Conservation (phyloP, 805 yeast genomes). For the Groenewaldozyma salmanticensis region DNA sequence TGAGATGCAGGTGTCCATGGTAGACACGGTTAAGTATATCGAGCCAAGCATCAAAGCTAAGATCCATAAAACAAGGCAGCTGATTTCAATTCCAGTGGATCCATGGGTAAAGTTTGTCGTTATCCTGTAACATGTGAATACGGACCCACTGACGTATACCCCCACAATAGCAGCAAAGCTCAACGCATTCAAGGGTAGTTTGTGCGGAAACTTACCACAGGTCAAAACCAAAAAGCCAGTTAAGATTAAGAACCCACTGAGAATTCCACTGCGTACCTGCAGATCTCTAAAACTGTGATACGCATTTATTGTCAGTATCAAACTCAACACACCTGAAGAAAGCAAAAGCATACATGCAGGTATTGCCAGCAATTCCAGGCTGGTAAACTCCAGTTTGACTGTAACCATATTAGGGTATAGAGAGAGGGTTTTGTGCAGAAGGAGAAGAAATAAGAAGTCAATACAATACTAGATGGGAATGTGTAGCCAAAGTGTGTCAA, state of each 20-base stretch:
- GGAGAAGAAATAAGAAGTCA: no score
- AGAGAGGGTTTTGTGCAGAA: no score
- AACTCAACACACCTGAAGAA: slow-evolving; percentile 9
- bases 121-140: slow-evolving; percentile 1
- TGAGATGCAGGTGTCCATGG: no score
- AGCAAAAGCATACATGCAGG: slow-evolving; percentile 7
- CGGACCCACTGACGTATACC: slow-evolving; percentile 8
- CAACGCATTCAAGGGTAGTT: slow-evolving; percentile 2
- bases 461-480: no score
- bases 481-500: no score
- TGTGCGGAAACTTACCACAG: slow-evolving; percentile 7
- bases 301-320: slow-evolving; percentile 8
- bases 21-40: neutral
- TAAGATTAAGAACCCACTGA: slow-evolving; percentile 4
- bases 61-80: slow-evolving; percentile 5
- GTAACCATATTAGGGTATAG: slow-evolving; percentile 13
- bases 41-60: slow-evolving; percentile 7
- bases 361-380: slow-evolving; percentile 18
- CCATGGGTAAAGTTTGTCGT: neutral
- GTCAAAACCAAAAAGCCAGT: neutral
- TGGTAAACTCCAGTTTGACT: slow-evolving; percentile 21
- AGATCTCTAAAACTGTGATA: slow-evolving; percentile 3
- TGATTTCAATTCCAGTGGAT: neutral
- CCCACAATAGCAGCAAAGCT: slow-evolving; percentile 3
- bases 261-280: slow-evolving; percentile 5